These are phyloP conservation scores for Pyrenophora graminea DNA, from an alignment of 2,329 filamentous ascomycete species.

Conservation along the genomic window DNA sequence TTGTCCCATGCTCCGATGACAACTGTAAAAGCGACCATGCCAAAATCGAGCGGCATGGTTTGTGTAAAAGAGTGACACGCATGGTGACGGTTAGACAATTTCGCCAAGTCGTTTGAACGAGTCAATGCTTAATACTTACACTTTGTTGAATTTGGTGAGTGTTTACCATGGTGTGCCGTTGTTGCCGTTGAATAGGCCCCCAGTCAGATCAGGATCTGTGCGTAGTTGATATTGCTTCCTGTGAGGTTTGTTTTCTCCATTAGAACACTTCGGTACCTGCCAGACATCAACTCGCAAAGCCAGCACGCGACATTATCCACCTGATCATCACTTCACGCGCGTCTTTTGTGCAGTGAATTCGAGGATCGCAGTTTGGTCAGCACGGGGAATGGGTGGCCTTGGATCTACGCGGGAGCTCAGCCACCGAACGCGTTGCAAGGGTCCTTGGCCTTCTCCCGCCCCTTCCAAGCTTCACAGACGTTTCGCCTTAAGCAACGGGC, in stretches of 20 bases:
- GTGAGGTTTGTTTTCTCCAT: too few species aligned
- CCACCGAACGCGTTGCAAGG: conserved; percentile 15
- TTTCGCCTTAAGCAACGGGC: conserved; percentile 11
- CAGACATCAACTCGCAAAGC: too few species aligned
- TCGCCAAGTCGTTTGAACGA: too few species aligned
- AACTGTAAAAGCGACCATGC: neutral
- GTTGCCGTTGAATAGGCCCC: neutral
- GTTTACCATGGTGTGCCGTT: neutral
- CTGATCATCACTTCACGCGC: neutral
- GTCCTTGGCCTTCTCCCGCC: conserved; percentile 12
- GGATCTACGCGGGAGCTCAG: conserved; percentile 3
- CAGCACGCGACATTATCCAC: too few species aligned
- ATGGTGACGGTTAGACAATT: neutral
- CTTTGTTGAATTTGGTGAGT: neutral
- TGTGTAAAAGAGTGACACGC: neutral
- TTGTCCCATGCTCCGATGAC: neutral
- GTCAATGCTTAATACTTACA: neutral
- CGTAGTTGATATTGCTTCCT: too few species aligned
- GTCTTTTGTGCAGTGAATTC: neutral
- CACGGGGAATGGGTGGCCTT: conserved; percentile 5
- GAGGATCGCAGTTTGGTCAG: neutral
- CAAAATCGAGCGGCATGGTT: neutral
- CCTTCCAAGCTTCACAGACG: conserved; percentile 14
- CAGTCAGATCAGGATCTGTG: too few species aligned
- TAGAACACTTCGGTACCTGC: too few species aligned